Evolutionary conservation across 2,329 filamentous ascomycete genomes (phyloP), one percentile per base, ranked within the genome.

Genomic region (Ceratocystis alfenasii): DNA sequence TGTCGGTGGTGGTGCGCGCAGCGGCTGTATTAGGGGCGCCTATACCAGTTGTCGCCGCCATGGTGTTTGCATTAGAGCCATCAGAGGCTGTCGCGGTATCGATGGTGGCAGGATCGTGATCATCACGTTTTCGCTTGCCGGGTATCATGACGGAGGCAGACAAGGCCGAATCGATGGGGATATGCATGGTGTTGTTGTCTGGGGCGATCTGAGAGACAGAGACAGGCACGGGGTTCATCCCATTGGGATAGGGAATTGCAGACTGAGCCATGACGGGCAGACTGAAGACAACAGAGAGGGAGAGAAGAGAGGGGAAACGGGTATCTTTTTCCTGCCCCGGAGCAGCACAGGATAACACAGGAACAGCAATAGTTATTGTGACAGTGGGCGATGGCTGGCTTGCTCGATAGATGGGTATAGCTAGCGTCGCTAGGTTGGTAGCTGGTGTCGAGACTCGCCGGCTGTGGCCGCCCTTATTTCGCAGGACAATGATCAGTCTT

Each of bases 61-160:
- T 72, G 30, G 71, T 72, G 25, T 74, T 72, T 66, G 69, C 70
- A 5, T 77, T 77, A 69, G 79, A 17, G 28, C 3, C 48, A 15
- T 53, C 48, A 28, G 28, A 15, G 12, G 28, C 25, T 3, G 55
- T 30, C 12, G 55, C 55, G 28, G 55, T 41, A 41, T 41, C 36
- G 10, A 41, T 15, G 12, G 20, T 22, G 48, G 48, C 48, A 53
- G 55, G n/a, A 33, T 59, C 55, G 28, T 72, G 76, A 62, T 75
- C 74, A 71, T 83, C 81, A 78, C 83, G 83, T 76, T 86, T 86
- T 73, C 83, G 78, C 76, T 86, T 86, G 67, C 76, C 75, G 30
- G 78, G 73, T 44, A 76, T 70, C 64, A 72, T 55, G 25, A 57
- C 33, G 64, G 61, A 62, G 33, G 62, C 62, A 46, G 64, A 65